A percentile compares a stretch with the other conserved stretches of the same genome.
Evolutionary conservation across 768 basidiomycete species (phyloP).

Genomic region (Melanogaster broomeanus): DNA sequence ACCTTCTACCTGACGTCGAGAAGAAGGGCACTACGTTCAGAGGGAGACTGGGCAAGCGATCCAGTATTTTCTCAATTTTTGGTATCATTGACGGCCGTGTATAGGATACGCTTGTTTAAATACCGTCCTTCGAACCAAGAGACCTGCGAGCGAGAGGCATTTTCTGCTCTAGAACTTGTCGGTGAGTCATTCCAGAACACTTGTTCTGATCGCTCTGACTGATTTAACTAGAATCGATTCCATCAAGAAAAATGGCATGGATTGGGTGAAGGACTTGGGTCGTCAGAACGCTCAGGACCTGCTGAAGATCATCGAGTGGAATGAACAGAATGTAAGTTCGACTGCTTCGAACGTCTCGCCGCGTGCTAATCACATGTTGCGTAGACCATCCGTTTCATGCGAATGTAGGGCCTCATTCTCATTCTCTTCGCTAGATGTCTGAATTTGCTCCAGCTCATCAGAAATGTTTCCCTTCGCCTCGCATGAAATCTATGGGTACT

Average conservation of each 20-base stretch:
- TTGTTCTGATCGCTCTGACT: background rate
- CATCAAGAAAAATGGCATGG: conserved; percentile 76
- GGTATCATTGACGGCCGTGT: conserved; percentile 3
- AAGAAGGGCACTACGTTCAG: conserved; percentile 67
- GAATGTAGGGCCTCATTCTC: conserved; percentile 42
- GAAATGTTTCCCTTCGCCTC: conserved; percentile 95
- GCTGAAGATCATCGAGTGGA: conserved; percentile 82
- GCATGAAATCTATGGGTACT: conserved; percentile 79
- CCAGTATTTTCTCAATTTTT: background rate
- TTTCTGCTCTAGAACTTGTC: conserved; percentile 76
- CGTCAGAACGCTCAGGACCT: conserved; percentile 75
- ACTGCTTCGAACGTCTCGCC: background rate
- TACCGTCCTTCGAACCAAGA: conserved; percentile 72
- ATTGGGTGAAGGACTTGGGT: conserved; percentile 82
- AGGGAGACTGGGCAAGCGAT: conserved; percentile 54
- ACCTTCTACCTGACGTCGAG: conserved; percentile 73
- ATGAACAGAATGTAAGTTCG: conserved; percentile 70
- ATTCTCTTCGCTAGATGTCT: background rate
- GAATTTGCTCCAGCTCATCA: conserved; percentile 51
- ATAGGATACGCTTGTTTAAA: conserved; percentile 83
- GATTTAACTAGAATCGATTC: conserved; percentile 58
- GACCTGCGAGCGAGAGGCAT: conserved; percentile 63
- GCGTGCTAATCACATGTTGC: background rate
- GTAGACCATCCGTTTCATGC: conserved; percentile 80
- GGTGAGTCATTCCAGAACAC: conserved; percentile 34